phyloP scores from a whole-genome alignment of 225 moss, liverwort and hornwort species.

The Takakia lepidozioides region DNA sequence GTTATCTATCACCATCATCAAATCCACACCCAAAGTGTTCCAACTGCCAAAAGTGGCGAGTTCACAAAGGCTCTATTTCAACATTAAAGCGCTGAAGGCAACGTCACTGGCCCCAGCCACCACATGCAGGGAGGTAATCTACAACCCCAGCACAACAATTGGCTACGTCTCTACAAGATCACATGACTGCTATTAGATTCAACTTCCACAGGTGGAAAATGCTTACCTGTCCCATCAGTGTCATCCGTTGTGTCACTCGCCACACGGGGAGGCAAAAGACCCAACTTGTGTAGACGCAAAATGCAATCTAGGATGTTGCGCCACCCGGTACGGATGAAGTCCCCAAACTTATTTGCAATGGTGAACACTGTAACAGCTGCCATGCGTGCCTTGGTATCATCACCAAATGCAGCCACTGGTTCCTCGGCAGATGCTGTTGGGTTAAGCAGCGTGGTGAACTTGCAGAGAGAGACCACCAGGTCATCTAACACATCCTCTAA shows the following conservation, averaged over 20 bases:
- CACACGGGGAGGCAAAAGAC: constrained; percentile 85
- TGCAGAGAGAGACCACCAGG: constrained; percentile 97
- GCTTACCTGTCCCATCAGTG: constrained; percentile 42
- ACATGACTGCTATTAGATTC: no score
- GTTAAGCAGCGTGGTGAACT: constrained; percentile 94
- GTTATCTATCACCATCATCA: no score
- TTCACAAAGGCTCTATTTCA: no score
- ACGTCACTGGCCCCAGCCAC: no score
- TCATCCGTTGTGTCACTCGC: constrained; percentile 89
- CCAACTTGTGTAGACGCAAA: constrained; percentile 90
- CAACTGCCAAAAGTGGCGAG: no score
- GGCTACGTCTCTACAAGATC: no score
- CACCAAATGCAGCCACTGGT: constrained; percentile 95
- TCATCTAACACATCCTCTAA: constrained; percentile 98
- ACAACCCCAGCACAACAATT: no score
- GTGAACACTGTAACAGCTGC: constrained; percentile 97
- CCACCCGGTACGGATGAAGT: constrained; percentile 97
- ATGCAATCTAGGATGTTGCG: constrained; percentile 98
- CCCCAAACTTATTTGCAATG: constrained; percentile 98
- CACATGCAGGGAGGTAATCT: no score
- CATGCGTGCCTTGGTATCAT: constrained; percentile 99
- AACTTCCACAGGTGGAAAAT: no score
- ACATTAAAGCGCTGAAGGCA: no score
- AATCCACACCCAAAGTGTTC: no score
- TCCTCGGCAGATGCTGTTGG: constrained; percentile 94